Evolutionary conservation across 139 green algal species (phyloP).

Genomic region (Tetraselmis chui): DNA sequence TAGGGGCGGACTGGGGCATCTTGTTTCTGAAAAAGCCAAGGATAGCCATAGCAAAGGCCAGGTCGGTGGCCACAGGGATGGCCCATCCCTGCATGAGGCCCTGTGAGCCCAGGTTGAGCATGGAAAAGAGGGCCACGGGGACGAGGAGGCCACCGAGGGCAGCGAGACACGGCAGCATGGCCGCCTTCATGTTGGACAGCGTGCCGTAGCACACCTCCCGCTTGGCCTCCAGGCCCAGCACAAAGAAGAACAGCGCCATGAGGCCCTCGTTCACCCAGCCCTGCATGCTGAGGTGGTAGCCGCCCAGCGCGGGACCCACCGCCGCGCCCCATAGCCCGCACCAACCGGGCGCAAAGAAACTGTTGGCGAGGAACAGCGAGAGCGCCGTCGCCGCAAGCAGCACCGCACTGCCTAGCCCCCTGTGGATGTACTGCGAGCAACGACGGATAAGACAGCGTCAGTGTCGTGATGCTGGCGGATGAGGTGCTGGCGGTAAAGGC

Average conservation of each 20-base stretch:
- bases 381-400: slow-evolving; percentile 14
- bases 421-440: slow-evolving; percentile 3
- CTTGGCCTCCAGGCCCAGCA: slow-evolving; percentile 21
- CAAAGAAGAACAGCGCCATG: slow-evolving; percentile 27
- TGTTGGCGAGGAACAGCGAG: slow-evolving; percentile 19
- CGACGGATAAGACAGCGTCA: not conserved
- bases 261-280: slow-evolving; percentile 22
- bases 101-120: not conserved
- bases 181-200: slow-evolving; percentile 4
- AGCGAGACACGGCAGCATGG: slow-evolving; percentile 17
- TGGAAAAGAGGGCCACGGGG: slow-evolving; percentile 17
- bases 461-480: too few relatives aligned
- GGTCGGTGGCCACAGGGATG: slow-evolving; percentile 24
- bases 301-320: not conserved
- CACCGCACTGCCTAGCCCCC: slow-evolving; percentile 8
- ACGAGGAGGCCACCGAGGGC: slow-evolving; percentile 21
- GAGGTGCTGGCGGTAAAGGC: too few relatives aligned
- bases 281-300: slow-evolving; percentile 2
- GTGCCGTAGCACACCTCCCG: slow-evolving; percentile 10
- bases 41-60: slow-evolving; percentile 24
- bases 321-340: not conserved
- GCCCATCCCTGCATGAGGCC: slow-evolving; percentile 14
- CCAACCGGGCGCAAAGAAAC: not conserved
- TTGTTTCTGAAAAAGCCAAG: slow-evolving; percentile 20
- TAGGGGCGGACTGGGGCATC: slow-evolving; percentile 6